phyloP scores from a whole-genome alignment of 2,329 filamentous ascomycete species.

The Colletotrichum melonis region DNA sequence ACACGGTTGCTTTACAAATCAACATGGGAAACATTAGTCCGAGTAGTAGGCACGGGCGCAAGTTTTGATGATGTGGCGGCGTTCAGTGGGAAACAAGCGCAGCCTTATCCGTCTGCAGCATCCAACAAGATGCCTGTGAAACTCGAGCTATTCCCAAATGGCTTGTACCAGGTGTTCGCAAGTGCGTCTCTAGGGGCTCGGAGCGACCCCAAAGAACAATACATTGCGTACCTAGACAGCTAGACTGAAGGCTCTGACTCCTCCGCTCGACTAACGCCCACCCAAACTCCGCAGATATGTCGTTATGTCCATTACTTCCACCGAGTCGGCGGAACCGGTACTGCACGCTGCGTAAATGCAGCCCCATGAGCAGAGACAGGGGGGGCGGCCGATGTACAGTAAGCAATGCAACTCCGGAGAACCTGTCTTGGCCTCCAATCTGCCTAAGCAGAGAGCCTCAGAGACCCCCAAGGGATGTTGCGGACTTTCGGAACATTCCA shows the following conservation, averaged over 20 bases:
- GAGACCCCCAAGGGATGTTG: conserved; percentile 23
- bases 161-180: background rate
- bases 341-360: conserved; percentile 8
- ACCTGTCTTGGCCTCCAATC: background rate
- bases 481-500: conserved; percentile 29
- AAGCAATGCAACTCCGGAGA: conserved; percentile 1
- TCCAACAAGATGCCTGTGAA: conserved; percentile 11
- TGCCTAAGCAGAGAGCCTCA: conserved; percentile 19
- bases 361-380: conserved; percentile 2
- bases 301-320: conserved; percentile 22
- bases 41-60: conserved; percentile 19
- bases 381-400: conserved; percentile 6
- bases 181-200: conserved; percentile 2
- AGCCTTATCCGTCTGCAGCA: conserved; percentile 34
- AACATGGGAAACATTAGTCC: conserved; percentile 19
- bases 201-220: conserved; percentile 14
- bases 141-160: conserved; percentile 19
- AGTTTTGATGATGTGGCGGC: conserved; percentile 31
- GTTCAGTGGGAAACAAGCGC: conserved; percentile 21
- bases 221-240: background rate
- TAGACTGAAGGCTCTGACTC: background rate
- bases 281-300: conserved; percentile 26
- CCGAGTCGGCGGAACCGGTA: conserved; percentile 33
- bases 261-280: conserved; percentile 9
- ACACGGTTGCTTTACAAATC: conserved; percentile 33